These are phyloP conservation scores for Thamnidium elegans DNA, from an alignment of 192 early-diverging fungal genomes.

Conservation along the genomic window DNA sequence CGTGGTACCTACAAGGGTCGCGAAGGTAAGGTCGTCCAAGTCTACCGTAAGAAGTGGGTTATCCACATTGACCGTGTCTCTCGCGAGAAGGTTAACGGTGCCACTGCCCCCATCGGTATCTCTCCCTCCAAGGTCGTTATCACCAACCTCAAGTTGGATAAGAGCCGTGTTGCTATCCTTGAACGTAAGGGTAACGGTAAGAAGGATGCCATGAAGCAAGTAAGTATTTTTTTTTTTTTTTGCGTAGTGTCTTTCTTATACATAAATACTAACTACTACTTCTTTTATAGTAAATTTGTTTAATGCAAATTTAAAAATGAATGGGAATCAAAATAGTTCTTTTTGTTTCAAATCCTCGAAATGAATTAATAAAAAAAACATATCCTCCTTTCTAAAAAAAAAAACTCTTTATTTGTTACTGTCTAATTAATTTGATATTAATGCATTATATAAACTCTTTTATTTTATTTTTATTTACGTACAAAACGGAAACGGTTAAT, in stretches of 20 bases:
- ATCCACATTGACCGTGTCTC: constrained; percentile 98
- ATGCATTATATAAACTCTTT: too few species aligned
- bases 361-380: too few species aligned
- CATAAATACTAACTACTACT: not conserved
- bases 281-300: not conserved
- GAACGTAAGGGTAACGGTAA: constrained; percentile 74
- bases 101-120: constrained; percentile 87
- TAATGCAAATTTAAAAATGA: too few species aligned
- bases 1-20: constrained; percentile 96
- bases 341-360: too few species aligned
- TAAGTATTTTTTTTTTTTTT: constrained; percentile 2
- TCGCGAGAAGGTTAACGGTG: constrained; percentile 98
- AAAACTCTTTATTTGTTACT: too few species aligned
- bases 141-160: constrained; percentile 93
- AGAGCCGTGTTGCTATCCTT: constrained; percentile 90
- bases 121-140: constrained; percentile 99
- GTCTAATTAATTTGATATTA: too few species aligned
- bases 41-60: constrained; percentile 99
- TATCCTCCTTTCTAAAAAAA: too few species aligned
- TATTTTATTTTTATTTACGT: too few species aligned
- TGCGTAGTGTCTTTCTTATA: not conserved
- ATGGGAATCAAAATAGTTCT: too few species aligned
- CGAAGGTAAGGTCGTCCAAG: constrained; percentile 93
- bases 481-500: too few species aligned
- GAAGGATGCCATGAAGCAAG: constrained; percentile 41